Evolutionary conservation across 148 eudicot genomes (phyloP).

Genomic region (Fagopyrum esculentum): DNA sequence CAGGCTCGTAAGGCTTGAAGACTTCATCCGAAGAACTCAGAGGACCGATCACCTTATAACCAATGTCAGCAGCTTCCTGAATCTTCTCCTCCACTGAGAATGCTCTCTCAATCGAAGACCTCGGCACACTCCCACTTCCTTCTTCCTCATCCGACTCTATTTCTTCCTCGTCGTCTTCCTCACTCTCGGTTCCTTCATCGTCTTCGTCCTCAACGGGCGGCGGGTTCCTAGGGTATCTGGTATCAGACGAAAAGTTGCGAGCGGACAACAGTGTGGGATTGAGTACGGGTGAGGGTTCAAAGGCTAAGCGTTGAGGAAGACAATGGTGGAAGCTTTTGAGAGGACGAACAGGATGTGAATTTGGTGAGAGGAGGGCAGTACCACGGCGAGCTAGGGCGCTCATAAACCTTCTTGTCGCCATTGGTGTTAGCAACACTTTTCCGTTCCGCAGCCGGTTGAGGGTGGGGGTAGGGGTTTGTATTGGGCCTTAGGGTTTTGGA

Average conservation of each 20-base stretch:
- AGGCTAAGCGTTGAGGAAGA: constrained; percentile 13
- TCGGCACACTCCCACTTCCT: constrained; percentile 18
- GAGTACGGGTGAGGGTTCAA: constrained; percentile 12
- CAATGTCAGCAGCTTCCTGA: constrained; percentile 61
- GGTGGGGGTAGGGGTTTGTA: too few species aligned
- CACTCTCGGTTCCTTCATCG: constrained; percentile 16
- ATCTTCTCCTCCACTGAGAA: constrained; percentile 46
- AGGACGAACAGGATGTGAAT: constrained; percentile 18
- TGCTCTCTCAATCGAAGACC: constrained; percentile 26
- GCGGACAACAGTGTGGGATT: constrained; percentile 2
- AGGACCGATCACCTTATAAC: constrained; percentile 75
- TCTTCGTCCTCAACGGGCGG: constrained; percentile 11
- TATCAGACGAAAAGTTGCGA: constrained; percentile 20
- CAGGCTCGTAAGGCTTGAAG: constrained; percentile 62
- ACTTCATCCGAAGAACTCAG: constrained; percentile 45
- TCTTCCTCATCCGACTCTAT: constrained; percentile 18
- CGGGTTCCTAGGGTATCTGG: constrained; percentile 18
- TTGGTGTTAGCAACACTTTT: constrained; percentile 14
- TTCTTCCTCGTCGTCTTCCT: constrained; percentile 18
- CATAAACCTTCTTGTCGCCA: constrained; percentile 34
- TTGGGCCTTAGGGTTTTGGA: constrained; percentile 11
- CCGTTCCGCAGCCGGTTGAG: background rate
- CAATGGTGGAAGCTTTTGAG: constrained; percentile 18
- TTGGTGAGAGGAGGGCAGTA: constrained; percentile 13
- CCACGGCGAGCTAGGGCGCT: constrained; percentile 25